A percentile compares a stretch with the other conserved stretches of the same genome.
phyloP scores from a whole-genome alignment of 768 basidiomycete species.

The Xerocomellus chrysenteron region DNA sequence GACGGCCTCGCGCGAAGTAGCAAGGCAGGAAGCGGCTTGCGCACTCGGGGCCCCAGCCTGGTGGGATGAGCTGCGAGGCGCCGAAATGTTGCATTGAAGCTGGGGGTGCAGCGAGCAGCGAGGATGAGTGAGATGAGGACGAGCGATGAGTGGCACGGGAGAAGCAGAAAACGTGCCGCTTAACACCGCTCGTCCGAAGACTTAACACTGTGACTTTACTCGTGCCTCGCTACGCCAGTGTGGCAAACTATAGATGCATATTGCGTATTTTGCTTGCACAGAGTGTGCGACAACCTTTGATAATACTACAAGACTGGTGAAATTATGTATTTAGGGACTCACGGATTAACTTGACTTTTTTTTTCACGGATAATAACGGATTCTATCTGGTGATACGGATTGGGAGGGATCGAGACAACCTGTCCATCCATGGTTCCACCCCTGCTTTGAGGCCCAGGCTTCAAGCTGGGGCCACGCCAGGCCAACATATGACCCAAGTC shows the following conservation, averaged over 20 bases:
- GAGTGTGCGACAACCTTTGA: conserved; percentile 78
- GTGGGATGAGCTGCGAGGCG: too few species aligned
- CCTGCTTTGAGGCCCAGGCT: conserved; percentile 59
- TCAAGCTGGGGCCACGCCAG: conserved; percentile 61
- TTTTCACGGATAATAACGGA: conserved; percentile 83
- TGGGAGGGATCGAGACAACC: conserved; percentile 70
- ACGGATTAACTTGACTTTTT: conserved; percentile 80
- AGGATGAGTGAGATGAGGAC: too few species aligned
- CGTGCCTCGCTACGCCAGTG: too few species aligned
- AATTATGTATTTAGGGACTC: conserved; percentile 28
- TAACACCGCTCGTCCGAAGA: too few species aligned
- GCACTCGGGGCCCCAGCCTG: too few species aligned
- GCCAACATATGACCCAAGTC: conserved; percentile 71
- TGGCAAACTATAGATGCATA: not conserved
- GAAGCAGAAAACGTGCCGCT: too few species aligned
- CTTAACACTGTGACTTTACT: too few species aligned
- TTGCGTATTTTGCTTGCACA: conserved; percentile 46
- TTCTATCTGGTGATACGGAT: conserved; percentile 86
- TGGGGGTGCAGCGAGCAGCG: too few species aligned
- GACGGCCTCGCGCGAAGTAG: too few species aligned
- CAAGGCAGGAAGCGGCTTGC: too few species aligned
- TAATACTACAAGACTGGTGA: conserved; percentile 48
- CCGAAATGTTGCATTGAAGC: too few species aligned
- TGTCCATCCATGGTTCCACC: conserved; percentile 64
- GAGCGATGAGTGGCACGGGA: too few species aligned